Conservation (phyloP, 2,329 filamentous ascomycete genomes). For the Pleoardoris graminearum region DNA sequence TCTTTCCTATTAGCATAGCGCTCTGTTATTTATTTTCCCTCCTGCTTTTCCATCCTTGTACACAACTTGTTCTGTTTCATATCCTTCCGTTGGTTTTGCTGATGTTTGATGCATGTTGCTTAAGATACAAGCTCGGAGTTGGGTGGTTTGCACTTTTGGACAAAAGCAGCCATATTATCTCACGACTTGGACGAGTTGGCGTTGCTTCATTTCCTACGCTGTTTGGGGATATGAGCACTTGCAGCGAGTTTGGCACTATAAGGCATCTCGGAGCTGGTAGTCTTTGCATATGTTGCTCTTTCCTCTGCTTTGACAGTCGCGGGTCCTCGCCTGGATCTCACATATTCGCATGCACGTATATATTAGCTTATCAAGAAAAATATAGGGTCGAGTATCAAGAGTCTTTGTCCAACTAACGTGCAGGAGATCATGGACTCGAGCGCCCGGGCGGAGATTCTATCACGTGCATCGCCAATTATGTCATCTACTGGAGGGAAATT, state of each 20-base stretch:
- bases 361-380: no score
- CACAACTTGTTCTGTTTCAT: neutral
- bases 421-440: no score
- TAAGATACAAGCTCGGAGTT: neutral
- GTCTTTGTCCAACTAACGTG: no score
- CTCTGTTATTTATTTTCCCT: neutral
- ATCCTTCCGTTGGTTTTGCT: neutral
- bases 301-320: neutral
- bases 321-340: no score
- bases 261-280: conserved; percentile 4
- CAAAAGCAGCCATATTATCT: neutral
- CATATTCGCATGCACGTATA: no score
- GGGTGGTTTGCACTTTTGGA: neutral
- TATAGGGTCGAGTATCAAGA: no score
- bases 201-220: neutral
- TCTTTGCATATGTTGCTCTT: neutral
- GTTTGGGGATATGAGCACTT: neutral
- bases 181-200: neutral
- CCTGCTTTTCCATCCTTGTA: neutral
- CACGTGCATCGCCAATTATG: conserved; percentile 4
- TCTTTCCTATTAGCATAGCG: neutral
- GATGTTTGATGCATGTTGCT: neutral
- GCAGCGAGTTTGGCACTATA: conserved; percentile 3
- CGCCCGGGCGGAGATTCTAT: no score
- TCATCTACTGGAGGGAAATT: conserved; percentile 5